Conservation (phyloP, 2,329 filamentous ascomycete species). For the Lachnellula occidentalis region DNA sequence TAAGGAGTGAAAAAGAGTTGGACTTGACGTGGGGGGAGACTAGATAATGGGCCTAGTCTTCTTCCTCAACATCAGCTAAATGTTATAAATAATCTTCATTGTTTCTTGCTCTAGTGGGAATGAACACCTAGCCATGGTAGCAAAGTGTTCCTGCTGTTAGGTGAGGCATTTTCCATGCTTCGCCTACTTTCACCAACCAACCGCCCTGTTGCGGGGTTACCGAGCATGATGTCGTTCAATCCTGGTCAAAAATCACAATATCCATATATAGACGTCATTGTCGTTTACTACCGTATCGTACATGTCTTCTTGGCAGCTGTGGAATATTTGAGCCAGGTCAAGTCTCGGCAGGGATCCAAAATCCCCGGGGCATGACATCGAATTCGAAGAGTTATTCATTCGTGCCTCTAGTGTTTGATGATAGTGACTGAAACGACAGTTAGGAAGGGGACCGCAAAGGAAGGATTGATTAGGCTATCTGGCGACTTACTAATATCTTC, state of each 20-base stretch:
- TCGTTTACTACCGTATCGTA: neutral
- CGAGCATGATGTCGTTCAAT: conserved; percentile 15
- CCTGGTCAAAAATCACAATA: conserved; percentile 11
- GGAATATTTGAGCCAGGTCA: neutral
- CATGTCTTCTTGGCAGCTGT: neutral
- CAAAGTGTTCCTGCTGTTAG: neutral
- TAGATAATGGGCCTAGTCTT: neutral
- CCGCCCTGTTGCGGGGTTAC: neutral
- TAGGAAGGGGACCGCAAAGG: conserved; percentile 4
- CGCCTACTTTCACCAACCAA: neutral
- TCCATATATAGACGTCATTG: conserved; percentile 9
- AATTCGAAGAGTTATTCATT: neutral
- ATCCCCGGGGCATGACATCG: neutral
- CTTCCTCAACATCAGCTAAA: too few species aligned
- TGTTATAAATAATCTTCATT: neutral
- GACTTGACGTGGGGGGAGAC: neutral
- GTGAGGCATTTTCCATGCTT: neutral
- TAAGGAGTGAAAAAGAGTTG: neutral
- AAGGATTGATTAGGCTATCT: neutral
- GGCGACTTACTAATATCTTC: conserved; percentile 70
- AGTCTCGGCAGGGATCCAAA: conserved; percentile 7
- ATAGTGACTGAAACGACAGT: conserved; percentile 49
- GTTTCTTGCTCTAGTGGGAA: neutral
- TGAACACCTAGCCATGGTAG: neutral
- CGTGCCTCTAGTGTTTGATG: conserved; percentile 53